phyloP scores from a whole-genome alignment of 768 basidiomycete genomes.

The Rhizopogon vinicolor region DNA sequence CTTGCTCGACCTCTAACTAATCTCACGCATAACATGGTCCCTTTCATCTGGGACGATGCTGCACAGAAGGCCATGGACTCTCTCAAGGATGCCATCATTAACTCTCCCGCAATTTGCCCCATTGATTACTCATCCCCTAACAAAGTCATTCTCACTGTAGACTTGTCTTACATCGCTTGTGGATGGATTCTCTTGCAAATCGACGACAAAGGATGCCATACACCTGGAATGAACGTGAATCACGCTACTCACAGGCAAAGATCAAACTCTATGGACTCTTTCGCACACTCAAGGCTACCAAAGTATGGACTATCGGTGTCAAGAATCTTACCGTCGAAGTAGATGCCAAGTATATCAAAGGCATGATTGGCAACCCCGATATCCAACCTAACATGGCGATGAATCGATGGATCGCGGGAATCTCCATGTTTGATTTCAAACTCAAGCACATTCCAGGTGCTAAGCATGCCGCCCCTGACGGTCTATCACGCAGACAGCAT shows the following conservation, averaged over 20 bases:
- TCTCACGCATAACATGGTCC: not conserved
- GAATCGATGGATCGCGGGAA: constrained; percentile 23
- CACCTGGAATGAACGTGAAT: constrained; percentile 25
- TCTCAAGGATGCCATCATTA: constrained; percentile 22
- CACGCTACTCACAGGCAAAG: constrained; percentile 34
- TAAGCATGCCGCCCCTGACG: constrained; percentile 24
- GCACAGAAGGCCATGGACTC: too few relatives aligned
- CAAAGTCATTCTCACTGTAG: constrained; percentile 31
- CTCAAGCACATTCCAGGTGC: constrained; percentile 25
- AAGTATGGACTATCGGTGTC: constrained; percentile 23
- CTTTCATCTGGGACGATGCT: too few relatives aligned
- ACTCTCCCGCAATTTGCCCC: constrained; percentile 22
- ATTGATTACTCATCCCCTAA: constrained; percentile 27
- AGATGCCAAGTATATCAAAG: constrained; percentile 35
- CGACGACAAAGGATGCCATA: constrained; percentile 8
- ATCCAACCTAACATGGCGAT: constrained; percentile 27
- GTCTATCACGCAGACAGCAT: constrained; percentile 17
- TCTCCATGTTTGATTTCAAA: constrained; percentile 26
- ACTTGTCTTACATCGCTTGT: constrained; percentile 31
- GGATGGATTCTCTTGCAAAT: constrained; percentile 36
- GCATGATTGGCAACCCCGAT: constrained; percentile 33
- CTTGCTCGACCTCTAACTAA: not conserved
- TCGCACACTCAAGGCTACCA: constrained; percentile 15
- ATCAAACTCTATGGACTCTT: constrained; percentile 35
- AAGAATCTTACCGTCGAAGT: constrained; percentile 32